These are phyloP conservation scores for Trichosporon sp. DNA, from an alignment of 1,284 basidiomycete genomes.

Conservation along the genomic window DNA sequence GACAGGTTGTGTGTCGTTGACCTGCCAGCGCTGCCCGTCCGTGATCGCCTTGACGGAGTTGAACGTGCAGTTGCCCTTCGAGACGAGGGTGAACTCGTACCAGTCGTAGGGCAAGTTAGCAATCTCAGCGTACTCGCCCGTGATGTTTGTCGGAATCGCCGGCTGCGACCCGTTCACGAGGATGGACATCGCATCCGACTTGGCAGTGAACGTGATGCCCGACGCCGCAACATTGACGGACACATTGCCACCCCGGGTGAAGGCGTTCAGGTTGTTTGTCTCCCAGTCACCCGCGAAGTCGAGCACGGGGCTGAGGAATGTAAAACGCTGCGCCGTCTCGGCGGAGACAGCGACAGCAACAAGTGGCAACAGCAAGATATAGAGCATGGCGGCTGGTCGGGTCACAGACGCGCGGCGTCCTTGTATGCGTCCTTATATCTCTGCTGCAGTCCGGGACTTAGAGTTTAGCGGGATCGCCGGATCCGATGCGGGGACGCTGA, in stretches of 20 bases:
- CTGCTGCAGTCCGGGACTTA: no score
- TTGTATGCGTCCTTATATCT: no score
- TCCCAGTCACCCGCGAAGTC: background rate
- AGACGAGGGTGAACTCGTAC: background rate
- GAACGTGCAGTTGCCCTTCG: background rate
- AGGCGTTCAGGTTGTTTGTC: background rate
- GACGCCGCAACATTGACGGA: background rate
- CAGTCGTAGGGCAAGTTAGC: background rate
- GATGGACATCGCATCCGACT: background rate
- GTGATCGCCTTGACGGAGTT: background rate
- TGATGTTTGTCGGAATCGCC: background rate
- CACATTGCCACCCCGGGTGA: background rate
- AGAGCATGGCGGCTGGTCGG: background rate
- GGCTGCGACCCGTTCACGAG: background rate
- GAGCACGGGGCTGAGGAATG: background rate
- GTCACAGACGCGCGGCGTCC: no score
- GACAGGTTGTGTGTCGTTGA: background rate
- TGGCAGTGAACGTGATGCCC: background rate
- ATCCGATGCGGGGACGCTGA: background rate
- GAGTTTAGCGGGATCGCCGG: no score
- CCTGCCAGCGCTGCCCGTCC: background rate
- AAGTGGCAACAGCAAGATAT: background rate
- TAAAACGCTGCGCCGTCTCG: background rate
- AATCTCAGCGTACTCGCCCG: background rate
- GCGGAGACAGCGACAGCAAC: background rate